Percentiles rank a stretch among this genome's conserved stretches.
Evolutionary conservation across 495 filamentous ascomycete genomes (phyloP).

Genomic region (Cryomyces minteri): DNA sequence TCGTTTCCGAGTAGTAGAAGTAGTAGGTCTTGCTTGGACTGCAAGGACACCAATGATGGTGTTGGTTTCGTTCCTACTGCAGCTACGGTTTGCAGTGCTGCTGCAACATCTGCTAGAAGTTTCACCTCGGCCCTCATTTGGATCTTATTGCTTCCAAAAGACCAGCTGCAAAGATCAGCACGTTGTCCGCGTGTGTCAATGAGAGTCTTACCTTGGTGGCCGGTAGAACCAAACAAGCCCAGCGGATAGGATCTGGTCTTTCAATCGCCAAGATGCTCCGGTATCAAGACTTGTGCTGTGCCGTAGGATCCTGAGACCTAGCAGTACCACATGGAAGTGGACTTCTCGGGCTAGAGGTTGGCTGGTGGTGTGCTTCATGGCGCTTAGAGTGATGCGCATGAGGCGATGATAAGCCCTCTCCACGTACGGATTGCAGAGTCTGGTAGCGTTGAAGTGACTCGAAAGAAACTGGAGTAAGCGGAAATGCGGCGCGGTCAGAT

Average conservation of each 20-base stretch:
- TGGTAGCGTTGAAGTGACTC: conserved; percentile 84
- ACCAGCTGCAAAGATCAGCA: conserved; percentile 37
- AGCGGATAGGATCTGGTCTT: conserved; percentile 73
- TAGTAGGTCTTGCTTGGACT: conserved; percentile 65
- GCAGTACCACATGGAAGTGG: conserved; percentile 69
- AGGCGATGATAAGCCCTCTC: conserved; percentile 66
- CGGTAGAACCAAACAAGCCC: conserved; percentile 75
- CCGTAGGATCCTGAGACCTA: conserved; percentile 58
- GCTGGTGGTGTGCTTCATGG: conserved; percentile 44
- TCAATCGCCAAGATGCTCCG: conserved; percentile 51
- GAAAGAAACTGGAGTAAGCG: conserved; percentile 73
- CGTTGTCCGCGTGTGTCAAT: conserved; percentile 4
- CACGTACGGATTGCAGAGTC: conserved; percentile 59
- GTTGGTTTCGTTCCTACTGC: conserved; percentile 34
- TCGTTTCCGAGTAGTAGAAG: conserved; percentile 70
- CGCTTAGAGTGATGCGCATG: conserved; percentile 53
- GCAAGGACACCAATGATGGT: conserved; percentile 42
- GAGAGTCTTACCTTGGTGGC: conserved; percentile 36
- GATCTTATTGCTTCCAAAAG: conserved; percentile 81
- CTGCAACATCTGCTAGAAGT: conserved; percentile 57
- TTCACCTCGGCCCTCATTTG: conserved; percentile 86
- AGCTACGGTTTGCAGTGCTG: conserved; percentile 36
- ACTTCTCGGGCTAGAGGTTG: conserved; percentile 85
- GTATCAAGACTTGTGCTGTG: conserved; percentile 43
- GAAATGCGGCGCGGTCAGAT: conserved; percentile 68